Conservation (phyloP, 352 stramenopile species). For the Blastocystis sp. region DNA sequence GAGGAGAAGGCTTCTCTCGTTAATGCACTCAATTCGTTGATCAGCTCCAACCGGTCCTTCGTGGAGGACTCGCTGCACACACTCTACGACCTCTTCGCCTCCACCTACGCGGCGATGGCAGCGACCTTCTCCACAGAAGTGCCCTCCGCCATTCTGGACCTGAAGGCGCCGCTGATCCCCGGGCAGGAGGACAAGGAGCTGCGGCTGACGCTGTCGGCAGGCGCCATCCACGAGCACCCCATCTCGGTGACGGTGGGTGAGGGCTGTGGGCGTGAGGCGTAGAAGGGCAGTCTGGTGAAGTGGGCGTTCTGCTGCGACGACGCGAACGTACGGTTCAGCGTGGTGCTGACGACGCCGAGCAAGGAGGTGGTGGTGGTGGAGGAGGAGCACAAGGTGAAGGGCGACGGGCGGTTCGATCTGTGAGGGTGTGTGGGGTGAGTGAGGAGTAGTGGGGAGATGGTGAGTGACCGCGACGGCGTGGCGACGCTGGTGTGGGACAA, state of each 20-base stretch:
- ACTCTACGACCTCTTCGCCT: not conserved
- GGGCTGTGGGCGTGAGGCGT: not conserved
- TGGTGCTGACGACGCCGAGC: not conserved
- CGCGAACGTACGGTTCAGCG: not conserved
- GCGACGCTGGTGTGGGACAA: slow-evolving; percentile 44
- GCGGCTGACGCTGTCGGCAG: not conserved
- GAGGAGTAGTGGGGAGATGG: not conserved
- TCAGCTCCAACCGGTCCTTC: not conserved
- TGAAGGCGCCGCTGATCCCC: not conserved
- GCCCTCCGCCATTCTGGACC: not conserved
- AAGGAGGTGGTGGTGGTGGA: not conserved
- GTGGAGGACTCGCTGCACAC: not conserved
- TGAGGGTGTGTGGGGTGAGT: not conserved
- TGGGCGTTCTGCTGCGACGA: slow-evolving; percentile 33
- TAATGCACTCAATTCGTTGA: not conserved
- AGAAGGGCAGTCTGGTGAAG: slow-evolving; percentile 29
- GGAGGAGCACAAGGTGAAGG: slow-evolving; percentile 16
- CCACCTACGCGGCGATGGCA: not conserved
- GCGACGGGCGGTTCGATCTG: slow-evolving; percentile 9
- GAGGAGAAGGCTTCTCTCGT: not conserved
- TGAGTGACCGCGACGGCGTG: not conserved
- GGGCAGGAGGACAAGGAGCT: slow-evolving; percentile 17
- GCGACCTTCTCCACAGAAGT: not conserved
- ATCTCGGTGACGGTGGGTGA: slow-evolving; percentile 13
- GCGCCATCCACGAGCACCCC: not conserved